These are phyloP conservation scores for Monilinia aucupariae DNA, from an alignment of 2,329 filamentous ascomycete genomes.

Conservation along the genomic window DNA sequence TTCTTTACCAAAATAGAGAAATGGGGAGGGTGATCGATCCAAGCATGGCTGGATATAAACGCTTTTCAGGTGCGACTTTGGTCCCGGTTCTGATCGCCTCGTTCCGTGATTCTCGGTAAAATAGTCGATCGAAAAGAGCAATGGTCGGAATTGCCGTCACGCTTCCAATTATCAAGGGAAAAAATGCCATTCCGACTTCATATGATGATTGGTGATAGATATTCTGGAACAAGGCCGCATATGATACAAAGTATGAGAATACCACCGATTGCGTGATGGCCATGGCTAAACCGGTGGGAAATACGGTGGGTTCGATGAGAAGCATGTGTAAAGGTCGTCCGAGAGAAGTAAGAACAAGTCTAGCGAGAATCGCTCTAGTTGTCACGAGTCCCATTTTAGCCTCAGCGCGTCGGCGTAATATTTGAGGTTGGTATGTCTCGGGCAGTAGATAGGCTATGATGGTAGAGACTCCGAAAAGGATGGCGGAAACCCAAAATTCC, in stretches of 20 bases:
- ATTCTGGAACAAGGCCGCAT: slow-evolving; percentile 18
- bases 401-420: slow-evolving; percentile 8
- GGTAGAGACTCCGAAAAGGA: slow-evolving; percentile 12
- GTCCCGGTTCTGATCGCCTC: background rate
- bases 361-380: background rate
- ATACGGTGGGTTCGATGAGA: slow-evolving; percentile 17
- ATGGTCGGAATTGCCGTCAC: slow-evolving; percentile 9
- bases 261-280: slow-evolving; percentile 19
- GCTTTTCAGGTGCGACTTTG: slow-evolving; percentile 46
- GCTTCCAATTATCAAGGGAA: slow-evolving; percentile 13
- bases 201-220: slow-evolving; percentile 17
- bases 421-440: slow-evolving; percentile 19
- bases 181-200: slow-evolving; percentile 18
- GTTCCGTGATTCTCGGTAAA: slow-evolving; percentile 7
- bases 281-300: slow-evolving; percentile 14
- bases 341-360: slow-evolving; percentile 13
- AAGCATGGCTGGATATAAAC: slow-evolving; percentile 55
- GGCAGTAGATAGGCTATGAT: slow-evolving; percentile 16
- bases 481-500: slow-evolving; percentile 17
- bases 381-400: background rate
- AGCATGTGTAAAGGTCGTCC: slow-evolving; percentile 21
- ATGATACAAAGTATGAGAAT: slow-evolving; percentile 18
- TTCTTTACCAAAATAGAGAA: slow-evolving; percentile 39
- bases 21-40: slow-evolving; percentile 30
- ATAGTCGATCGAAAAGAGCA: slow-evolving; percentile 2